Evolutionary conservation across 2,329 filamentous ascomycete genomes (phyloP), one percentile per base, ranked within the genome.

Genomic region (Sporothrix curviconia): DNA sequence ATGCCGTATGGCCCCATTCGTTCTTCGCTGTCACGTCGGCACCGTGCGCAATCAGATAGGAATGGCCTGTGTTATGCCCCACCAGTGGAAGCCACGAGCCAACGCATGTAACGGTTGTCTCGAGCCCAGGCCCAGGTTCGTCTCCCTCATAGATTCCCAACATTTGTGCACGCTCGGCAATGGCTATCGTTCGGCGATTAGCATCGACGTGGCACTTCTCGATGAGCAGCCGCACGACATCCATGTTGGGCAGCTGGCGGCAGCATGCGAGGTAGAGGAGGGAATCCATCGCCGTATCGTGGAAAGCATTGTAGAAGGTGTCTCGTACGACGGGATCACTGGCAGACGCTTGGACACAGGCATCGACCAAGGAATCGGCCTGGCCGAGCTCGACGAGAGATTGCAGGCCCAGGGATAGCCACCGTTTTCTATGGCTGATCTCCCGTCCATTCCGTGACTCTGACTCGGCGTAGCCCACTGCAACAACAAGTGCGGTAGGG

Each of bases 181-280:
- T 39, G 5, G 57, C 55, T 36, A 37, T 51, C 17, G 43, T 59
- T 3, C 32, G 52, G 28, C 28, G 28, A 47, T 59, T 56, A 24
- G 56, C 46, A 39, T 59, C 44, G 44, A 52, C 52, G 44, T 8
- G 7, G 57, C 39, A 50, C 2, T 22, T 52, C 32, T 59, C 52
- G n/a, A 59, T 52, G 3, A 59, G 44, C n/a, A 56, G 24, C 39
- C 57, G 57, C 6, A 56, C 39, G 9, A 59, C 57, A 34, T 36
- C 28, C 57, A 56, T 59, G 46, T 59, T 59, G 44, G 51, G 57
- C 28, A 59, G 57, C 36, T 59, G 44, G 4, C 57, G 43, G 4
- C 6, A 5, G n/a, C 52, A 55, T 6, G 57, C 51, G 7, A 55
- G 36, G 28, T 25, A 55, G 14, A 59, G 30, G 12, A 59, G 43